Base-by-base conservation (phyloP, 2,329 filamentous ascomycete species). In the Pseudogymnoascus sp. region DNA sequence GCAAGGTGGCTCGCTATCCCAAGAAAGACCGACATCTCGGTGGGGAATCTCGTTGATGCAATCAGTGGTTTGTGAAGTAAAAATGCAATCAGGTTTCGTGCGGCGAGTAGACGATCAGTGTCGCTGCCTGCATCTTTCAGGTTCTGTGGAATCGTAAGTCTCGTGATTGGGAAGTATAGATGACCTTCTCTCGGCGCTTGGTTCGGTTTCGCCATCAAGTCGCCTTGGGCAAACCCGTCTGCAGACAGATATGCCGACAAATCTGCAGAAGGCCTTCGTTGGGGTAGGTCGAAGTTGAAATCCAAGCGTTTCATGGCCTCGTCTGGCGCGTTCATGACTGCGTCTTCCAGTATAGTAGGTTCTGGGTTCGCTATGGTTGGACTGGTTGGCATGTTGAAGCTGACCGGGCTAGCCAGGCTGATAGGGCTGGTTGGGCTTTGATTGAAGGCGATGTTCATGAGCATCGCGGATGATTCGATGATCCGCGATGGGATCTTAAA, bases 71-170 rank as follows among this genome's bases (percentile, higher is more conserved):
- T 84, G 28, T 82, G 82, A 0, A 80, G 85, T 63, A 89, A 73
- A 66, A 89, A 85, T 5, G 86, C 86, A 66, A 89, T 88, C 42
- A 89, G 71, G 67, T 89, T 89, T 61, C 86, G 79, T 25, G 85
- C 79, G 3, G 80, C 81, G 38, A 88, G 76, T 11, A 88, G 72
- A 2, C 79, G 78, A 60, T 86, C 83, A 37, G 84, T 70, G 56
- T 84, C 80, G 25, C 25, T 56, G 68, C 75, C n/a, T 67, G 75
- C 33, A 62, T 67, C 28, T 74, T 70, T 63, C 76, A 74, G 56
- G 76, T 77, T 11, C 74, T 72, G 1, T 77, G 75, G 0, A 18
- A 25, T 31, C 25, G 8, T 11, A 18, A 40, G 37, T 63, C 6
- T 64, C 66, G 25, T 65, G 3, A 67, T 62, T 16, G 84, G 83